Conservation (phyloP, 192 early-diverging fungal genomes). For the Backusella tarrabulga region DNA sequence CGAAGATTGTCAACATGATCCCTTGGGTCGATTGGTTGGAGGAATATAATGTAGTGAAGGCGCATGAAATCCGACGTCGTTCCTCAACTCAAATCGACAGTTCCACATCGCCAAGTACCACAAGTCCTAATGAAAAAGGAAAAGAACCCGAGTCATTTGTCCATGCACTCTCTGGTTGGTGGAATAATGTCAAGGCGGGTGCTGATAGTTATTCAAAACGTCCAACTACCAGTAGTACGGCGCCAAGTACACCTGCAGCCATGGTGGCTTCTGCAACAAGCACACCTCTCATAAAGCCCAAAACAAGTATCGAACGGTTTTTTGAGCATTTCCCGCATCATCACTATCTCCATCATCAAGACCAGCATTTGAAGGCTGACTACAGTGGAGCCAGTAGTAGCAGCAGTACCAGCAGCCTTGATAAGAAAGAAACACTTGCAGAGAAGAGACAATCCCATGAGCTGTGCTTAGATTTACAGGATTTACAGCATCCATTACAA, state of each 20-base stretch:
- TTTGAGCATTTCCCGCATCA: background rate
- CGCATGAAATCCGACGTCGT: conserved; percentile 22
- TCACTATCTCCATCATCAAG: background rate
- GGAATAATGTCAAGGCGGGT: conserved; percentile 25
- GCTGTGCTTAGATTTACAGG: background rate
- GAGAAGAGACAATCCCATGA: background rate
- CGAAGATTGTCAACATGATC: conserved; percentile 22
- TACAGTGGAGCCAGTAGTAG: background rate
- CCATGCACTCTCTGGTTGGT: conserved; percentile 14
- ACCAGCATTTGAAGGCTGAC: background rate
- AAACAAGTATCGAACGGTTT: background rate
- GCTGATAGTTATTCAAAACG: conserved; percentile 14
- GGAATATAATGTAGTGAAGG: conserved; percentile 29
- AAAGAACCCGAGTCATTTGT: background rate
- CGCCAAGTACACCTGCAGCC: background rate
- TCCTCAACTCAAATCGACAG: conserved; percentile 12
- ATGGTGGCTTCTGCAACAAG: background rate
- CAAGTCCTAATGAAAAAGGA: background rate
- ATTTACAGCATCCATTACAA: conserved; percentile 11
- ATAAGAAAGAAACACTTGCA: background rate
- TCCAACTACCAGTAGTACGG: background rate
- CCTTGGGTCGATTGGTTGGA: conserved; percentile 40
- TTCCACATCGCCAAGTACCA: background rate
- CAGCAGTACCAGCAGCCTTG: background rate
- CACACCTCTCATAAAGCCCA: background rate